Conservation (phyloP, 179 eudicot genomes). For the Silene coronaria region DNA sequence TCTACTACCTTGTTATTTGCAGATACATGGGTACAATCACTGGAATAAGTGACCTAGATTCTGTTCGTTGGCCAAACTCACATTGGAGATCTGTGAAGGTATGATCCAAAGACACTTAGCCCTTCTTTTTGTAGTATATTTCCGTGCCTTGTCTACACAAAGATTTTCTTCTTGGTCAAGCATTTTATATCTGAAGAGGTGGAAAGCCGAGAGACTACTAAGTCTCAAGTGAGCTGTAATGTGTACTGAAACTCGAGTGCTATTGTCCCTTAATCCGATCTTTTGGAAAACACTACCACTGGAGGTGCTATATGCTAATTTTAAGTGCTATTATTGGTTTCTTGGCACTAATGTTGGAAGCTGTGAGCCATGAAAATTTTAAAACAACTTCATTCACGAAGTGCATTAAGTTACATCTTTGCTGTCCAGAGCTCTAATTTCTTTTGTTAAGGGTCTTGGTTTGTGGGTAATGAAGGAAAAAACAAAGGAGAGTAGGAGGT, state of each 20-base stretch:
- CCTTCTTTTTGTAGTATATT: background rate
- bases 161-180: background rate
- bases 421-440: background rate
- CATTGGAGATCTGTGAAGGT: constrained; percentile 99
- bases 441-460: background rate
- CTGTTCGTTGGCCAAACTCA: constrained; percentile 96
- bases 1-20: constrained; percentile 20
- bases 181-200: background rate
- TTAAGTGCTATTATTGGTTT: background rate
- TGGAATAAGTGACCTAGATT: constrained; percentile 85
- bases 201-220: background rate
- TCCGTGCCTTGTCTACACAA: background rate
- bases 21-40: constrained; percentile 99
- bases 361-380: no score
- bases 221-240: background rate
- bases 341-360: background rate
- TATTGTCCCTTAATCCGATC: background rate
- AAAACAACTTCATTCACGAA: background rate
- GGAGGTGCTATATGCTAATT: background rate
- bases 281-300: background rate
- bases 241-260: background rate
- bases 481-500: background rate
- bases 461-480: no score
- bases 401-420: background rate
- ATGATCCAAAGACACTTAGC: constrained; percentile 4